phyloP scores from a whole-genome alignment of 2,329 filamentous ascomycete genomes.

The Colletotrichum australisinense region DNA sequence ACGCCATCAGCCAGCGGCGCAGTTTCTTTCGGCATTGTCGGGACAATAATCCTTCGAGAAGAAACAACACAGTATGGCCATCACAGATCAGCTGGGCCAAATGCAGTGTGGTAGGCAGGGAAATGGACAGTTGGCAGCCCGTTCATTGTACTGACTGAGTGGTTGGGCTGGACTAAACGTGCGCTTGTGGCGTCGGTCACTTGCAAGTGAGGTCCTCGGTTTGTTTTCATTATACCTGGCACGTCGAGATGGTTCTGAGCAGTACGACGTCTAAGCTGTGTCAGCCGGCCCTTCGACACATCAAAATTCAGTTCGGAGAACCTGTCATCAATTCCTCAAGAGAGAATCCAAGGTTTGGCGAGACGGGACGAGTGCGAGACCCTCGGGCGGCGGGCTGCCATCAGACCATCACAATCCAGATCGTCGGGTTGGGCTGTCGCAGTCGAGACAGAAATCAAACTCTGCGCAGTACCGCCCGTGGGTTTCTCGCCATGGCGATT shows the following conservation, averaged over 20 bases:
- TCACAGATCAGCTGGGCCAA: background rate
- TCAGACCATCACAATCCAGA: constrained; percentile 26
- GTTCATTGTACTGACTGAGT: background rate
- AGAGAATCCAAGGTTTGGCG: constrained; percentile 1
- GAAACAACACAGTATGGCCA: background rate
- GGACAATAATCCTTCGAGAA: constrained; percentile 5
- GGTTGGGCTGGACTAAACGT: constrained; percentile 3
- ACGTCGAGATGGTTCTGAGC: constrained; percentile 6
- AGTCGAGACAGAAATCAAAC: constrained; percentile 16
- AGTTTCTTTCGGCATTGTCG: constrained; percentile 10
- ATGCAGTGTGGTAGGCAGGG: background rate
- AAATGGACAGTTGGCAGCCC: background rate
- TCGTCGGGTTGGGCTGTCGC: constrained; percentile 6
- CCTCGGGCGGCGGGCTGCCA: background rate
- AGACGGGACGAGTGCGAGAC: constrained; percentile 21
- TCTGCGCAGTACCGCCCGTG: background rate
- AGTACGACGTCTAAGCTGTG: background rate
- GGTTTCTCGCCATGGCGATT: background rate
- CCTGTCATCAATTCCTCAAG: constrained; percentile 1
- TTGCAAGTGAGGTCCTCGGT: background rate
- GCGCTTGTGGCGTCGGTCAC: constrained; percentile 22
- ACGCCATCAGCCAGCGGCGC: background rate
- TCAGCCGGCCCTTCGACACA: background rate
- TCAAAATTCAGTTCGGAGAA: background rate
- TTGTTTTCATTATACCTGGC: background rate